A percentile compares a stretch with the other conserved stretches of the same genome.
These are phyloP conservation scores for Aureobasidium sp. DNA, from an alignment of 2,329 filamentous ascomycete genomes.

Conservation along the genomic window DNA sequence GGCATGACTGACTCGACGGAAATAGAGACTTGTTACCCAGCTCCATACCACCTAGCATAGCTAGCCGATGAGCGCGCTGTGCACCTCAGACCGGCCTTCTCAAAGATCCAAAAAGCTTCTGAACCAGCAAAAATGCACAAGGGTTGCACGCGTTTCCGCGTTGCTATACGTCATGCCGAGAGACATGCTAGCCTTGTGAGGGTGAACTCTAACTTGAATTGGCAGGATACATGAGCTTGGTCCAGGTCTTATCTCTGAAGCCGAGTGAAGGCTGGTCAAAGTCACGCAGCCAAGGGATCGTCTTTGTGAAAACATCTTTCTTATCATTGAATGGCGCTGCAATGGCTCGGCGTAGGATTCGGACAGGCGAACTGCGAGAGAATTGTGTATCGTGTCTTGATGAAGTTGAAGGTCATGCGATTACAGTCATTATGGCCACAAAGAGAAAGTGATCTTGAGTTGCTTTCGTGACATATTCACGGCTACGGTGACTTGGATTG, in stretches of 20 bases:
- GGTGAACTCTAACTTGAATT: neutral
- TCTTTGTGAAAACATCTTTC: neutral
- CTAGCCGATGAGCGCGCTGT: slow-evolving; percentile 4
- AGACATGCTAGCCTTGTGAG: neutral
- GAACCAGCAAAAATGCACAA: neutral
- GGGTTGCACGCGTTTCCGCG: neutral
- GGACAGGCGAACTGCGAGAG: neutral
- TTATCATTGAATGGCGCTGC: neutral
- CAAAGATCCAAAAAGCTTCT: neutral
- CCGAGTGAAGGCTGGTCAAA: neutral
- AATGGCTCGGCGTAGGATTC: neutral
- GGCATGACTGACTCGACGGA: neutral
- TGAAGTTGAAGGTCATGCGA: neutral
- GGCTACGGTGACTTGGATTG: neutral
- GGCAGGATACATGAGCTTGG: neutral
- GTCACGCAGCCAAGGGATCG: neutral
- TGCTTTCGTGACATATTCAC: neutral
- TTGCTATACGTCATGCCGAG: neutral
- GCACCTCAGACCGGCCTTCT: neutral
- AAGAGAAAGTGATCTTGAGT: neutral
- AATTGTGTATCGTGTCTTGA: neutral
- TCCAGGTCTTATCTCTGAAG: neutral
- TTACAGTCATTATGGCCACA: neutral
- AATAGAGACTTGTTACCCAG: neutral
- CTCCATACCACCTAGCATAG: slow-evolving; percentile 1